Base-by-base conservation (phyloP, 2,329 filamentous ascomycete species). In the Sclerotinia minor region DNA sequence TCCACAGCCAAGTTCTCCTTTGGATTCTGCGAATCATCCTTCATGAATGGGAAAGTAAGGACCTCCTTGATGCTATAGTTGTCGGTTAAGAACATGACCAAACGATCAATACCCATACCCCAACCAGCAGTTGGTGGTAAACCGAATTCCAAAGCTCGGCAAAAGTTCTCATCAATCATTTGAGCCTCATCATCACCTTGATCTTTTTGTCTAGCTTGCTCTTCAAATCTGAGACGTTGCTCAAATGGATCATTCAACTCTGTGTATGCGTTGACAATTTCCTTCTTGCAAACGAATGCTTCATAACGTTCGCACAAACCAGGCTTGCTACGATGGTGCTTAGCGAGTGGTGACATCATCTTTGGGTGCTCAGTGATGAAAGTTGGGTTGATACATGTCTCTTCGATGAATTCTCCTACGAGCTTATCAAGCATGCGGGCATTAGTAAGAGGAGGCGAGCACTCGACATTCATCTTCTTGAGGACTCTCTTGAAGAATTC, bases 201-300 rank as follows among this genome's bases (percentile, higher is more conserved):
- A 8, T 89, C 92, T 87, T 98, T 98, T 83, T 98, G 94, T 75
- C 88, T 86, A 5, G 94, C 94, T 82, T 99, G 95, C 86, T 98
- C 94, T 79, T 97, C 93, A 79, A 94, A 94, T 41, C 93, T 88
- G 71, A 94, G 82, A 70, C 95, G 88, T 83, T 99, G 95, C 80
- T 97, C 94, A 76, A 96, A 94, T 67, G 94, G 93, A 76, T 97
- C 92, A 84, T 96, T 96, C 85, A 99, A 89, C 87, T 99, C 95
- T 50, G 94, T 98, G 82, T 97, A 84, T 7, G 94, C 94, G 77
- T 99, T 98, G 76, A 90, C 90, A 73, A 98, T 97, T 79, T 98
- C 94, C 87, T 95, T 96, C 85, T 93, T 96, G 84, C 90, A 93
- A 57, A 97, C 95, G 74, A 99, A 99, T 15, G 92, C 94, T 81